Base-by-base conservation (phyloP, 2,329 filamentous ascomycete genomes). In the Cadophora sp. region DNA sequence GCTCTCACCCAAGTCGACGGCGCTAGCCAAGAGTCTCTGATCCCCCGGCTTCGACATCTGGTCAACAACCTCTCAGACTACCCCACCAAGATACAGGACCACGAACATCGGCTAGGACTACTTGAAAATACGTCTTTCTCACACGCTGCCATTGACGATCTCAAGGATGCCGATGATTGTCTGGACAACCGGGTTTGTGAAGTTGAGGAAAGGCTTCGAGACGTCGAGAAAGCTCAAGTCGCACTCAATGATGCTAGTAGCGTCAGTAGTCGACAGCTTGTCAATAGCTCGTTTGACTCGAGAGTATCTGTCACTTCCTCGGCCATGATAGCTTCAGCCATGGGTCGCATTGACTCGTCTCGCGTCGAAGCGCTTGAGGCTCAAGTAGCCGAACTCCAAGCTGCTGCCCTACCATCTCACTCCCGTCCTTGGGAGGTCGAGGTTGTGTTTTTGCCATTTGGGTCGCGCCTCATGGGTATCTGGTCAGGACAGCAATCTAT, bases 371-470 rank as follows among this genome's bases (percentile, higher is more conserved):
- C 77, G 43, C 79, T 87, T 11, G 84, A 86, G 69, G 78, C 80
- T 33, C 73, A 74, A 45, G 65, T 78, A 13, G 69, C 68, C 22
- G 72, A 76, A 39, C 66, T 78, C 4, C 72, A 75, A 64, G 68
- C 72, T 7, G 48, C 65, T 13, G 71, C 71, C 22, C 78, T 88
- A 36, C 91, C 91, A n/a, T 88, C 90, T 0, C 81, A 82, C 33
- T 78, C 80, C 50, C 83, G 86, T 48, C 90, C 91, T 0, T 94
- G 91, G 90, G 86, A 91, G 70, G 81, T 95, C 1, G 91, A 94
- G 74, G 89, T 94, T 4, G 87, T 94, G 1, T 87, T 94, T 66
- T 77, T 94, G 8, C 92, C 92, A 0, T 95, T 92, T 76, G 84
- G 85, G 4, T 78, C 80, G 50, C 77, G 82, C n/a, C 74, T 87